These are phyloP conservation scores for Collybiopsis confluens DNA, from an alignment of 768 basidiomycete species.

Conservation along the genomic window DNA sequence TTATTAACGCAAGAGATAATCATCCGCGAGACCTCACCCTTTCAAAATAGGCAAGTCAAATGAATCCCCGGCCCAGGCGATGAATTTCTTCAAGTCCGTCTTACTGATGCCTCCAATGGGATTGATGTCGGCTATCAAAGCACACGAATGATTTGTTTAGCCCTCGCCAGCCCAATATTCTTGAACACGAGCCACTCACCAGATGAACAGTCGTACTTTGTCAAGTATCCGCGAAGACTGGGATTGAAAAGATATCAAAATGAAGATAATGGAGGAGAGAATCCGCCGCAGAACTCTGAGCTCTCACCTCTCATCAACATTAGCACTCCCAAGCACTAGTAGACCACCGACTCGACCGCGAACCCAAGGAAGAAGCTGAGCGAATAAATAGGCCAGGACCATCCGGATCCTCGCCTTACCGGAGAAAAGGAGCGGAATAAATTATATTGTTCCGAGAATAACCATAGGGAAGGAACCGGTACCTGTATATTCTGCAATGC, in stretches of 20 bases:
- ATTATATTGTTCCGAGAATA: neutral
- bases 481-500: slow-evolving; percentile 98
- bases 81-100: slow-evolving; percentile 94
- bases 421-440: neutral
- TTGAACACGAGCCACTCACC: slow-evolving; percentile 35
- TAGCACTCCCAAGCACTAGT: slow-evolving; percentile 95
- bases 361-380: slow-evolving; percentile 91
- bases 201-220: slow-evolving; percentile 96
- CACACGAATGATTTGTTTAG: neutral
- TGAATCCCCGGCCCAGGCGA: slow-evolving; percentile 70
- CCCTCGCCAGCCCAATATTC: too few relatives aligned
- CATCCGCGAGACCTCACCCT: slow-evolving; percentile 41
- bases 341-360: slow-evolving; percentile 80
- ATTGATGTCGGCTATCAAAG: slow-evolving; percentile 96
- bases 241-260: neutral
- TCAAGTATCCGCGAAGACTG: slow-evolving; percentile 92
- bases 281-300: neutral
- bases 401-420: slow-evolving; percentile 85
- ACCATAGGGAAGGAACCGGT: neutral
- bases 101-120: slow-evolving; percentile 98
- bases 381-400: slow-evolving; percentile 93
- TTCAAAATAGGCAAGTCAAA: slow-evolving; percentile 85
- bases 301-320: slow-evolving; percentile 90
- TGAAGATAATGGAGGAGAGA: neutral
- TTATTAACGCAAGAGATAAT: neutral